Percentiles rank a stretch among this genome's conserved stretches.
phyloP scores from a whole-genome alignment of 306 rosid species.

The Vigna radiata region DNA sequence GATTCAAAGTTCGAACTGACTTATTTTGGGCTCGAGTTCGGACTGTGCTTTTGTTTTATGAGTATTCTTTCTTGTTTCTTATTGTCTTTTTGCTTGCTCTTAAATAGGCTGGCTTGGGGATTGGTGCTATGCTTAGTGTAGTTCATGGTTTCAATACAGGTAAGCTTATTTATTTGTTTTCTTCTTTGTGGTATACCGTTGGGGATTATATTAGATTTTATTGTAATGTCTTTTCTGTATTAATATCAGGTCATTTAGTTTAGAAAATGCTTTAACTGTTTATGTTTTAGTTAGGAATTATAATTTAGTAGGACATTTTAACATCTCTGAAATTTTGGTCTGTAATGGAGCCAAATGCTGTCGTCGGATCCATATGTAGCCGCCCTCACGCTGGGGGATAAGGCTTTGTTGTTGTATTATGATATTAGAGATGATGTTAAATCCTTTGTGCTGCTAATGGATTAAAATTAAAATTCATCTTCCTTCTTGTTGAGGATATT shows the following conservation, averaged over 20 bases:
- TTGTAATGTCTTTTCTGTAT: not conserved
- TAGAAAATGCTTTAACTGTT: not conserved
- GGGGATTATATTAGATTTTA: not conserved
- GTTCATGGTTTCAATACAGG: conserved; percentile 81
- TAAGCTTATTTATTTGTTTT: conserved; percentile 32
- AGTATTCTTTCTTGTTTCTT: conserved; percentile 10
- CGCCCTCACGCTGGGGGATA: not conserved
- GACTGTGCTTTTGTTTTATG: not conserved
- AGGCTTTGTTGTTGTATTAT: not conserved
- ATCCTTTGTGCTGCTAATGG: not conserved
- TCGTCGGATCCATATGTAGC: not conserved
- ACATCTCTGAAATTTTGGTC: not conserved
- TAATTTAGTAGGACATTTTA: not conserved
- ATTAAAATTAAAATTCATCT: conserved; percentile 2
- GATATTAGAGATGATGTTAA: conserved; percentile 12
- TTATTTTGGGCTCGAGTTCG: not conserved
- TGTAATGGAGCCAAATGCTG: not conserved
- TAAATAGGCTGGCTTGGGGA: conserved; percentile 82
- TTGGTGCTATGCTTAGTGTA: conserved; percentile 84
- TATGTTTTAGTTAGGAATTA: not conserved
- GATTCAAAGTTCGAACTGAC: not conserved
- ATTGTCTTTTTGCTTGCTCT: conserved; percentile 27
- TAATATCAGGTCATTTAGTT: conserved; percentile 1
- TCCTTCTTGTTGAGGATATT: conserved; percentile 28
- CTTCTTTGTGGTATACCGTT: not conserved